These are phyloP conservation scores for Sporothrix protearum DNA, from an alignment of 2,329 filamentous ascomycete genomes.

Conservation along the genomic window DNA sequence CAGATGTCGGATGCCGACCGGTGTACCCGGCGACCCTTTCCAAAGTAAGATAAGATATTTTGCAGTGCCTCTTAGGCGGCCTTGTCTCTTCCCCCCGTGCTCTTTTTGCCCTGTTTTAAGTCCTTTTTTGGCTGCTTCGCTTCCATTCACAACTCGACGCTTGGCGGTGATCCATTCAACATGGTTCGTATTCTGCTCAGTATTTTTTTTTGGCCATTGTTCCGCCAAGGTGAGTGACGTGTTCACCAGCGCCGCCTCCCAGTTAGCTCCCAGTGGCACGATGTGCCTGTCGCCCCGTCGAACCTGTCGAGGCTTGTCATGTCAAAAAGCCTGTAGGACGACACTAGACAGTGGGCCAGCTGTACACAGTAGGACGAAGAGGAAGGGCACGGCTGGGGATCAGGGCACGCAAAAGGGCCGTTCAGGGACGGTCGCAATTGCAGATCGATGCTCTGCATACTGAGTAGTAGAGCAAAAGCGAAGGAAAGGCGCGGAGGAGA, in stretches of 20 bases:
- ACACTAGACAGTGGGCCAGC: neutral
- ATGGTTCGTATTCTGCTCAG: neutral
- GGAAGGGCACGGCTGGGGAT: neutral
- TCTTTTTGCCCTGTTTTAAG: neutral
- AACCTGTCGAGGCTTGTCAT: neutral
- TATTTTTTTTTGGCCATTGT: neutral
- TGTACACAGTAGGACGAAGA: neutral
- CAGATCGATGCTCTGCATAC: neutral
- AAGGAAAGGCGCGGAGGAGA: neutral
- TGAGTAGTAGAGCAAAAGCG: neutral
- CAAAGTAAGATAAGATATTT: neutral
- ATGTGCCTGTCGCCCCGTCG: neutral
- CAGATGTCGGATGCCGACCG: neutral
- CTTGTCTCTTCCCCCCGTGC: neutral
- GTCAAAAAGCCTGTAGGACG: neutral
- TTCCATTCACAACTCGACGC: neutral
- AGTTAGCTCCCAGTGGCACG: neutral
- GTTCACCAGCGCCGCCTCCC: neutral
- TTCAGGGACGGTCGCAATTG: neutral
- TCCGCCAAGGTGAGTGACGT: neutral
- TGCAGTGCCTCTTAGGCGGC: neutral
- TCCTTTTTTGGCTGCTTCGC: neutral
- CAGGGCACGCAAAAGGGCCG: constrained; percentile 1
- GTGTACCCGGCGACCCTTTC: neutral
- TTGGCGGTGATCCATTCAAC: neutral